These are phyloP conservation scores for Geotrichum candidum DNA, from an alignment of 1,139 yeast genomes.

Conservation along the genomic window DNA sequence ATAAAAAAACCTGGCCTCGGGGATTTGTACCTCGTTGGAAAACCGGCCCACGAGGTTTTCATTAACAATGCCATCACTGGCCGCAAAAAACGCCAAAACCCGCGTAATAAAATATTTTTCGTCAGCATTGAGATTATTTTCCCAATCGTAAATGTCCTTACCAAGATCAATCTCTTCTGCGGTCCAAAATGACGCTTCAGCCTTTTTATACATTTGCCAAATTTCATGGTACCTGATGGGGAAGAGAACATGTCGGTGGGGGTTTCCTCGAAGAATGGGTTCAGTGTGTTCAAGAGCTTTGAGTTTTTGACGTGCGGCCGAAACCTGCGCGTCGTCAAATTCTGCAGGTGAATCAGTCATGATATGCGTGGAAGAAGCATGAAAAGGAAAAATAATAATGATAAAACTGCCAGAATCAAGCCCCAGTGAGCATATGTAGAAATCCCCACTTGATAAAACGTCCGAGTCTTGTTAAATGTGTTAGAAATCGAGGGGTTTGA, in stretches of 20 bases:
- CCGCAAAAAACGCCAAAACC: conserved; percentile 96
- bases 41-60: conserved; percentile 96
- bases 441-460: no score
- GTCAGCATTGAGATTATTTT: conserved; percentile 71
- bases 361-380: no score
- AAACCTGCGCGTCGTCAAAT: no score
- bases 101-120: conserved; percentile 87
- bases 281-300: conserved; percentile 79
- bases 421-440: no score
- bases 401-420: no score
- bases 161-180: conserved; percentile 97
- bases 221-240: conserved; percentile 97
- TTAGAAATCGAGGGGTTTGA: no score
- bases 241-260: conserved; percentile 85
- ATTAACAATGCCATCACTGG: conserved; percentile 95
- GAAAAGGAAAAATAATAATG: no score
- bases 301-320: conserved; percentile 37
- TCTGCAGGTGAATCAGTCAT: no score
- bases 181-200: conserved; percentile 99
- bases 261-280: conserved; percentile 82
- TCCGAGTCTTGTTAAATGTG: no score
- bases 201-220: conserved; percentile 98
- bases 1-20: conserved; percentile 97
- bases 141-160: conserved; percentile 90
- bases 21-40: conserved; percentile 92